These are phyloP conservation scores for Cyberlindnera samutprakarnensis DNA, from an alignment of 805 yeast species.

Conservation along the genomic window DNA sequence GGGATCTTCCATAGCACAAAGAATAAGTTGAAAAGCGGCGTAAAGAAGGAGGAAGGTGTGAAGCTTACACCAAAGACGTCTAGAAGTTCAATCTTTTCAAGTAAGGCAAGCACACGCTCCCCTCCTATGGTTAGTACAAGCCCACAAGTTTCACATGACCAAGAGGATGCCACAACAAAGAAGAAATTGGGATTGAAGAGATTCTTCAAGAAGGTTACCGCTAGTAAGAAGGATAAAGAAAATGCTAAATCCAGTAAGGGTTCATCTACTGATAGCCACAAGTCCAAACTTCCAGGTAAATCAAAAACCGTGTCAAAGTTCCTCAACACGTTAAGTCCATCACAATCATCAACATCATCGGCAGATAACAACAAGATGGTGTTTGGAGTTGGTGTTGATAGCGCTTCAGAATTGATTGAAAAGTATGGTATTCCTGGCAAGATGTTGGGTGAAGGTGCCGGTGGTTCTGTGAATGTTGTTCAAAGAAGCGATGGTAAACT, in stretches of 20 bases:
- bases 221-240: slow-evolving; percentile 5
- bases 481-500: slow-evolving; percentile 52
- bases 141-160: slow-evolving; percentile 10
- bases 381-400: slow-evolving; percentile 32
- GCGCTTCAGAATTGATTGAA: slow-evolving; percentile 35
- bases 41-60: slow-evolving; percentile 7
- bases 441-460: slow-evolving; percentile 86
- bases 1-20: too few species aligned
- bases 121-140: slow-evolving; percentile 15
- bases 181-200: slow-evolving; percentile 32
- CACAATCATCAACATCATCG: slow-evolving; percentile 10
- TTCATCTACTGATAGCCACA: neutral
- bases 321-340: slow-evolving; percentile 16
- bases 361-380: slow-evolving; percentile 23
- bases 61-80: slow-evolving; percentile 22
- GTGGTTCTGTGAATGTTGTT: slow-evolving; percentile 84
- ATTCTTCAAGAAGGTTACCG: slow-evolving; percentile 41
- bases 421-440: slow-evolving; percentile 73
- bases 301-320: slow-evolving; percentile 17
- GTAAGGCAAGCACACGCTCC: slow-evolving; percentile 15
- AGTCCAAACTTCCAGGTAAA: slow-evolving; percentile 5
- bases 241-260: neutral
- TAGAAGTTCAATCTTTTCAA: slow-evolving; percentile 17
- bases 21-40: too few species aligned
- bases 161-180: slow-evolving; percentile 7